A percentile compares a stretch with the other conserved stretches of the same genome.
phyloP scores from a whole-genome alignment of 257 asterid genomes.

The Forsythia suspensa region DNA sequence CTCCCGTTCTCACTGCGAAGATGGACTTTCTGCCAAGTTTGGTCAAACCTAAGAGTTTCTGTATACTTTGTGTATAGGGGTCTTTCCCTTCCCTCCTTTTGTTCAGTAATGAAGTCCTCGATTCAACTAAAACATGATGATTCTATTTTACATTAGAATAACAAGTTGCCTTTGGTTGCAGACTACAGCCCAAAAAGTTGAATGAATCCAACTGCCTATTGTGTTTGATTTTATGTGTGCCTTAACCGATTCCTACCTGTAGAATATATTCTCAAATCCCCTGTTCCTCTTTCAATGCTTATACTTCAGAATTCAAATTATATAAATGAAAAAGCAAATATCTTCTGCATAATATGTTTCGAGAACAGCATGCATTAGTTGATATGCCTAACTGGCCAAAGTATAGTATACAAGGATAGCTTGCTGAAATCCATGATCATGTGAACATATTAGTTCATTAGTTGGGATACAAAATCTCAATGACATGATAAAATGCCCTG shows the following conservation, averaged over 20 bases:
- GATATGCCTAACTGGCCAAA: too few species aligned
- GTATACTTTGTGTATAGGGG: neutral
- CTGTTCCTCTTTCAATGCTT: neutral
- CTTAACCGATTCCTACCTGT: neutral
- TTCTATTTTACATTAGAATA: neutral
- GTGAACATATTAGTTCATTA: neutral
- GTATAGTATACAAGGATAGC: neutral
- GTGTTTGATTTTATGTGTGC: neutral
- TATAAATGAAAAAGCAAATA: neutral
- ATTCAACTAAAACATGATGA: neutral
- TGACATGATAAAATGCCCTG: neutral
- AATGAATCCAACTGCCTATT: neutral
- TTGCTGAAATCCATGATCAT: conserved; percentile 5
- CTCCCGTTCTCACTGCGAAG: neutral
- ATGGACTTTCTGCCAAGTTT: neutral
- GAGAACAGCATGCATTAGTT: neutral
- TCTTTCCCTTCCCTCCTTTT: neutral
- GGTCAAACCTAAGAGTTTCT: neutral
- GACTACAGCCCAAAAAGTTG: neutral
- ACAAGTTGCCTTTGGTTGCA: neutral
- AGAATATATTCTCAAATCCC: neutral
- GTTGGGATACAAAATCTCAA: neutral
- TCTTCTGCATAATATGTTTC: neutral
- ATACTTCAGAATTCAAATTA: neutral
- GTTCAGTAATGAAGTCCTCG: neutral